phyloP scores from a whole-genome alignment of 2,329 filamentous ascomycete species.

The Aspergillus pseudotamarii region DNA sequence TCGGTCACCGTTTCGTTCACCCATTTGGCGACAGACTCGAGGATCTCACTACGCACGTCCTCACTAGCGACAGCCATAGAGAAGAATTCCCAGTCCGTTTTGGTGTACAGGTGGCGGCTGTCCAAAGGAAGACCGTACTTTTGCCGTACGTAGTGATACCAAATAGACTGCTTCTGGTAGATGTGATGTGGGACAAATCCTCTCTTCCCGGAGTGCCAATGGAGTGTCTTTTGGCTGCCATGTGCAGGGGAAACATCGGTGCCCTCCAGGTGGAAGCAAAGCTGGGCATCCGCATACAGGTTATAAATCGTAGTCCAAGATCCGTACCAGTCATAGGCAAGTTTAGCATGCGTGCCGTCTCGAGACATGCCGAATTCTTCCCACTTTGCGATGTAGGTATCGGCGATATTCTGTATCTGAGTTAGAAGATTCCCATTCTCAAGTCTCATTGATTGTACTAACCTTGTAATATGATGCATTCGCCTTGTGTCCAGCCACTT shows the following conservation, averaged over 20 bases:
- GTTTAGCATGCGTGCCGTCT: constrained; percentile 71
- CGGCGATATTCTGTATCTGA: constrained; percentile 55
- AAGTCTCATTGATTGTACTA: constrained; percentile 7
- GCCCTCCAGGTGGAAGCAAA: constrained; percentile 73
- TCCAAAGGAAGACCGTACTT: constrained; percentile 82
- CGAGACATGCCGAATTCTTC: constrained; percentile 69
- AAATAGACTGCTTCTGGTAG: constrained; percentile 77
- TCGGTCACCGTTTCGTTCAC: constrained; percentile 81
- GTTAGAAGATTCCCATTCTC: neutral
- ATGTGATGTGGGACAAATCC: constrained; percentile 73
- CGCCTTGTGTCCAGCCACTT: constrained; percentile 59
- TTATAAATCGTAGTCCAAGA: constrained; percentile 87
- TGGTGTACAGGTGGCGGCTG: constrained; percentile 79
- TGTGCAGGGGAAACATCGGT: constrained; percentile 32
- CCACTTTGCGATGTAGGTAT: constrained; percentile 73
- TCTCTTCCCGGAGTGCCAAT: constrained; percentile 34
- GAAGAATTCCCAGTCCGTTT: constrained; percentile 91
- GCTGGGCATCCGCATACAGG: constrained; percentile 75
- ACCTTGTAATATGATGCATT: constrained; percentile 63
- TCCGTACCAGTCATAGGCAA: constrained; percentile 78
- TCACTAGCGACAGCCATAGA: constrained; percentile 76
- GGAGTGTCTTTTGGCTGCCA: constrained; percentile 31
- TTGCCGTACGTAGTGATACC: constrained; percentile 79
- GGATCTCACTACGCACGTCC: constrained; percentile 68
- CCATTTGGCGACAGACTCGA: constrained; percentile 76